Percentiles rank a stretch among this genome's conserved stretches.
These are phyloP conservation scores for Aspergillus sclerotialis DNA, from an alignment of 2,329 filamentous ascomycete genomes.

Conservation along the genomic window DNA sequence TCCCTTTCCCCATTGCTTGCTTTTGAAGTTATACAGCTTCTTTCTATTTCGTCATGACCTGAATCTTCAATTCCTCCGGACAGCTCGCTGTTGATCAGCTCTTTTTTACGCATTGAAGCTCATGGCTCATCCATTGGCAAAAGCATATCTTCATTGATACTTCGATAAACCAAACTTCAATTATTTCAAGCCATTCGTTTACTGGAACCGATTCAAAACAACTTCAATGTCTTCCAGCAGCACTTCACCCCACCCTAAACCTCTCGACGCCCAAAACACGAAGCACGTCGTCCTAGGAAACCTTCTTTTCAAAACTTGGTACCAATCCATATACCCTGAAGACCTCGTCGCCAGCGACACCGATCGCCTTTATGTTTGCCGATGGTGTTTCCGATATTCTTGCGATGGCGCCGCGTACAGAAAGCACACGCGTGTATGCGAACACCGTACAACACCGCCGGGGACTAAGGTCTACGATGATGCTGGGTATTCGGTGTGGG, in stretches of 20 bases:
- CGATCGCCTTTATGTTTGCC: conserved; percentile 75
- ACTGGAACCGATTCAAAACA: neutral
- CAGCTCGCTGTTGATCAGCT: too few relatives aligned
- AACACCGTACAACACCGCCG: conserved; percentile 48
- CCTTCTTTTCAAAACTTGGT: conserved; percentile 82
- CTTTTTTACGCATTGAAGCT: conserved; percentile 5
- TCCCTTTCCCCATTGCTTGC: neutral
- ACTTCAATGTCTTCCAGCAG: conserved; percentile 23
- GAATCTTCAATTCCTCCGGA: too few relatives aligned
- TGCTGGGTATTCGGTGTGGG: conserved; percentile 79
- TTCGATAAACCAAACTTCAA: too few relatives aligned
- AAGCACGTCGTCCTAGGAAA: conserved; percentile 80
- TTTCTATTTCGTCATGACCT: neutral
- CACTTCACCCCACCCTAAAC: conserved; percentile 19
- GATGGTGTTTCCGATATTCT: conserved; percentile 90
- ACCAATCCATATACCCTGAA: conserved; percentile 81
- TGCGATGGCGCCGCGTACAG: conserved; percentile 33
- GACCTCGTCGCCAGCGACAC: conserved; percentile 48
- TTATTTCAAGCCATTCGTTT: neutral
- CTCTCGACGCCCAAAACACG: conserved; percentile 63
- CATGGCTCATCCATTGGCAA: conserved; percentile 12
- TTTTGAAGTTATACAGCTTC: too few relatives aligned
- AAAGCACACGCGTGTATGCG: conserved; percentile 45
- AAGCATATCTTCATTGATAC: conserved; percentile 6
- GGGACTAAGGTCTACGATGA: conserved; percentile 71